phyloP scores from a whole-genome alignment of 2,329 filamentous ascomycete species.

The Coniella vitis region DNA sequence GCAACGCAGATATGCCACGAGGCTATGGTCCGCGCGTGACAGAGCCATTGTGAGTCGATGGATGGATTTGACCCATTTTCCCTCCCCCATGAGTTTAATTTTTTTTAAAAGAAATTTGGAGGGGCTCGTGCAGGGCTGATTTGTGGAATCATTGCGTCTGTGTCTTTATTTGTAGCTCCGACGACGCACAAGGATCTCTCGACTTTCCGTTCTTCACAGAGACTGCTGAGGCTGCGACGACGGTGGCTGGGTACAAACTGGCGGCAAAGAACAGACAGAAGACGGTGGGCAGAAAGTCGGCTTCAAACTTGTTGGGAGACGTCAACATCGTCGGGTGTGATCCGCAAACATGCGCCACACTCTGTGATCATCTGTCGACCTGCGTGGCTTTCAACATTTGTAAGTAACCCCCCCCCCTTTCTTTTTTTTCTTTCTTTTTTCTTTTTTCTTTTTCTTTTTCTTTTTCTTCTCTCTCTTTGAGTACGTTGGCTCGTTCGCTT shows the following conservation, averaged over 20 bases:
- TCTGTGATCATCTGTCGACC: background rate
- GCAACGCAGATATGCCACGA: background rate
- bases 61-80: background rate
- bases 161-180: background rate
- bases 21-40: background rate
- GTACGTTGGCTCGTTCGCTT: background rate
- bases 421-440: background rate
- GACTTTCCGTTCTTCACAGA: background rate
- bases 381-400: constrained; percentile 4
- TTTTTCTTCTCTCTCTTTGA: background rate
- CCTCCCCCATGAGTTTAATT: too few relatives aligned
- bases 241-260: background rate
- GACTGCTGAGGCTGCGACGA: background rate
- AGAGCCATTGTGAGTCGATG: background rate
- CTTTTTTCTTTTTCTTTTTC: background rate
- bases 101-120: too few relatives aligned
- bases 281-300: background rate
- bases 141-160: too few relatives aligned
- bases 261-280: background rate
- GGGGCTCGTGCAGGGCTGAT: too few relatives aligned
- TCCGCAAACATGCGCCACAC: background rate
- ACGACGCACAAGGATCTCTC: background rate
- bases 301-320: background rate
- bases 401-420: background rate
- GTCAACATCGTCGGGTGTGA: constrained; percentile 1